phyloP scores from a whole-genome alignment of 1,139 yeast species.

The Pichiaceae sp. region DNA sequence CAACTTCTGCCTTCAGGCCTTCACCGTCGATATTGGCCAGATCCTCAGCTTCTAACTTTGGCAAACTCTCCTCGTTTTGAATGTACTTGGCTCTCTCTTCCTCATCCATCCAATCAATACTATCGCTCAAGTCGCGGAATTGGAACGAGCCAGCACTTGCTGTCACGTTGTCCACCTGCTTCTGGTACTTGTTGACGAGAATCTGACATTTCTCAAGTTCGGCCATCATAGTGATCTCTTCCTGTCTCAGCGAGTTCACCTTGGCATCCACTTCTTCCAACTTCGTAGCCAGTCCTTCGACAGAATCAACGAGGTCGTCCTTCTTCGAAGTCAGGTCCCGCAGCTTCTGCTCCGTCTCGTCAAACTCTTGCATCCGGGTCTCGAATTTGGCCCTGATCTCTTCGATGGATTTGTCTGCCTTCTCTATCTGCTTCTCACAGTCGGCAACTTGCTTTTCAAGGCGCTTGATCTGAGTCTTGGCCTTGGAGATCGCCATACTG shows the following conservation, averaged over 20 bases:
- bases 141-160: constrained; percentile 26
- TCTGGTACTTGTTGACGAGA: not conserved
- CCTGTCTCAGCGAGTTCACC: constrained; percentile 30
- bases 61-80: constrained; percentile 6
- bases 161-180: not conserved
- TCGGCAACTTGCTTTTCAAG: constrained; percentile 39
- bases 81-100: constrained; percentile 9
- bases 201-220: constrained; percentile 44
- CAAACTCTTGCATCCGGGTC: constrained; percentile 17
- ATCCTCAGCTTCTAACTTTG: constrained; percentile 31
- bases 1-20: constrained; percentile 43
- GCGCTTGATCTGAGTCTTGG: constrained; percentile 58
- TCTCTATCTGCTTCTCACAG: constrained; percentile 32
- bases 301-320: constrained; percentile 57
- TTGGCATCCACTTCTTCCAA: constrained; percentile 39
- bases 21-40: constrained; percentile 42
- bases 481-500: constrained; percentile 51
- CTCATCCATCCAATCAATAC: constrained; percentile 39
- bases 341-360: constrained; percentile 25
- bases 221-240: constrained; percentile 60
- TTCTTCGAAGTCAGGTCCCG: constrained; percentile 31
- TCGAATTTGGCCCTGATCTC: constrained; percentile 9
- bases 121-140: constrained; percentile 44
- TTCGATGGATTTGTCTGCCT: constrained; percentile 24
- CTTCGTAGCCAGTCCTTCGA: constrained; percentile 58